Evolutionary conservation across 2,329 filamentous ascomycete genomes (phyloP).

Genomic region (Phyllosticta paracitricarpa): DNA sequence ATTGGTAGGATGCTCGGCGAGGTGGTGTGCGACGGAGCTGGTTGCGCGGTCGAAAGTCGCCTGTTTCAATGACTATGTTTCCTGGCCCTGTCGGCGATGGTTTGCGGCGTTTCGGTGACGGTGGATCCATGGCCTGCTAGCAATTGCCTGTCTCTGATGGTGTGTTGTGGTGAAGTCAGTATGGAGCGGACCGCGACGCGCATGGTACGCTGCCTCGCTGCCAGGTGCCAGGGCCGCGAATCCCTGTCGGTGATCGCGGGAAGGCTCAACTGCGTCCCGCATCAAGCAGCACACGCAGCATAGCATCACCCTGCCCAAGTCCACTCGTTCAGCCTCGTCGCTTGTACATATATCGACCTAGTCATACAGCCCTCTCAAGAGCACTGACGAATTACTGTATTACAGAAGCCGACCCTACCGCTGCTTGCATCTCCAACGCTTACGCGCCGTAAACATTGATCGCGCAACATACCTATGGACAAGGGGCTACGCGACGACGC

Average conservation of each 20-base stretch:
- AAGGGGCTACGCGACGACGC: background rate
- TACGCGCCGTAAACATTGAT: background rate
- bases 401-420: background rate
- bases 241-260: conserved; percentile 15
- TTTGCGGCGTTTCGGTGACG: conserved; percentile 24
- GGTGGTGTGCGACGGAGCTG: conserved; percentile 20
- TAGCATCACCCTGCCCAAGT: background rate
- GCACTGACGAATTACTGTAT: background rate
- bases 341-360: background rate
- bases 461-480: background rate
- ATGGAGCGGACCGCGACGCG: conserved; percentile 1
- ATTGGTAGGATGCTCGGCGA: conserved; percentile 27
- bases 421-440: background rate
- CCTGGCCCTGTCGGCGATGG: conserved; percentile 14
- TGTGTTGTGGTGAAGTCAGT: background rate
- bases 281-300: conserved; percentile 8
- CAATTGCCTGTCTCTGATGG: background rate
- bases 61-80: background rate
- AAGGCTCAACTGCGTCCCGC: conserved; percentile 20
- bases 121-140: background rate
- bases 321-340: background rate
- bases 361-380: background rate
- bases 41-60: conserved; percentile 8
- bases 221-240: conserved; percentile 14
- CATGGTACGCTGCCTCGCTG: background rate